phyloP scores from a whole-genome alignment of 2,329 filamentous ascomycete genomes.

The Penicillium sp. region DNA sequence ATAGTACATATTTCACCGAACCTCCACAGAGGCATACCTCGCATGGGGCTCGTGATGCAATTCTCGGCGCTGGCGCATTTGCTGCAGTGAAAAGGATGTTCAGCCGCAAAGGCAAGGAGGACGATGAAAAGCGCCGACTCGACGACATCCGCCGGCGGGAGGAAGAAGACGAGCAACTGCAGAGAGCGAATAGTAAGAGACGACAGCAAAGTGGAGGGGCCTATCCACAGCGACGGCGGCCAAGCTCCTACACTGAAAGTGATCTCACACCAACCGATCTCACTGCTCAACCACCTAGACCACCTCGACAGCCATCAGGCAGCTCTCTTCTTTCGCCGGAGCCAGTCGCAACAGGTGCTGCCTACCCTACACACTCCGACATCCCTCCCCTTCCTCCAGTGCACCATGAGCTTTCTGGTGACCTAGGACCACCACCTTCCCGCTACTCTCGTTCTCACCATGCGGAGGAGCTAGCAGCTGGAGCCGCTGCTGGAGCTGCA shows the following conservation, averaged over 20 bases:
- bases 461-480: conserved; percentile 28
- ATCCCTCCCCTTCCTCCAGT: conserved; percentile 40
- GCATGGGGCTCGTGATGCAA: conserved; percentile 54
- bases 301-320: conserved; percentile 25
- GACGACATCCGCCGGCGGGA: conserved; percentile 50
- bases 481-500: conserved; percentile 31
- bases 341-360: conserved; percentile 28
- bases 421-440: conserved; percentile 22
- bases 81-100: conserved; percentile 55
- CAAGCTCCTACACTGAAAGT: conserved; percentile 34
- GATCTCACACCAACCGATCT: conserved; percentile 37
- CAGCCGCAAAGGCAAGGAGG: conserved; percentile 52
- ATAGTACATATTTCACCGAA: conserved; percentile 38
- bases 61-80: conserved; percentile 64
- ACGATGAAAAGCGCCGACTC: conserved; percentile 56
- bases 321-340: conserved; percentile 33
- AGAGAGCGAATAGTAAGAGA: conserved; percentile 52
- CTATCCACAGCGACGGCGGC: conserved; percentile 30
- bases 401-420: conserved; percentile 37
- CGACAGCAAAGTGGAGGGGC: conserved; percentile 61
- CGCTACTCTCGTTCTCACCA: conserved; percentile 13
- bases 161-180: conserved; percentile 49
- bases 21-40: conserved; percentile 43
- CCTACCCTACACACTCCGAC: conserved; percentile 29
- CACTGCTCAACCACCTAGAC: conserved; percentile 23